Base-by-base conservation (phyloP, 768 basidiomycete species). In the Guyanaporus albipodus region DNA sequence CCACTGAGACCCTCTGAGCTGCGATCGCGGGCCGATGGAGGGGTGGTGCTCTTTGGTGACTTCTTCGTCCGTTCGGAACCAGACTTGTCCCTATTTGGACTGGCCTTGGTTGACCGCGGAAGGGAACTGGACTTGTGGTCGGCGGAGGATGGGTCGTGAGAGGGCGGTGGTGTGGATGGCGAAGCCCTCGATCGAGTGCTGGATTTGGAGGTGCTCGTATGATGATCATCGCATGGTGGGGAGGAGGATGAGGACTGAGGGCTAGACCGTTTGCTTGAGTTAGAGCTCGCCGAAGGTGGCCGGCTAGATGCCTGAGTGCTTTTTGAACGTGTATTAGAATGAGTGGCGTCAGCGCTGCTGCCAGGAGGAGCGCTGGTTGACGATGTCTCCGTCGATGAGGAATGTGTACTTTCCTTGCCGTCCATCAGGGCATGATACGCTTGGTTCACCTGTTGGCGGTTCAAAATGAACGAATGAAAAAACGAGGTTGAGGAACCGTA, bases 391-490 rank as follows among this genome's bases (percentile, higher is more conserved):
- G 56, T 35, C 33, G 65, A 58, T 37, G 56, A 53, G 19, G 62
- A 58, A 52, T 57, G 60, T 19, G 56, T 50, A 31, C 61, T 67
- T 45, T 68, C 65, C 56, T 57, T 64, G 44, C 74, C 72, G 50
- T 73, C 72, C 57, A 75, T 72, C 39, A 83, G 61, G 23, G 71
- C 65, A 44, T 74, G 74, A 69, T 84, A 83, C 27, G 82, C 81
- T 34, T 73, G 57, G 57, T 76, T 78, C 46, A 77, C 73, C 80
- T 82, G 28, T 38, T 9, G 18, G 18, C 1, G 23, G 41, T 45
- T 29, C 19, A 11, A 35, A 37, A 34, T 19, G 38, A 42, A 50
- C 27, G 9, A n/a, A n/a, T n/a, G 41, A 38, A 24, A 39, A 44
- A 34, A 22, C 4, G 24, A 4, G 14, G 35, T 8, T 26, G 35